Base-by-base conservation (phyloP, 164 flowering plant species). In the Vitis vinifera region DNA sequence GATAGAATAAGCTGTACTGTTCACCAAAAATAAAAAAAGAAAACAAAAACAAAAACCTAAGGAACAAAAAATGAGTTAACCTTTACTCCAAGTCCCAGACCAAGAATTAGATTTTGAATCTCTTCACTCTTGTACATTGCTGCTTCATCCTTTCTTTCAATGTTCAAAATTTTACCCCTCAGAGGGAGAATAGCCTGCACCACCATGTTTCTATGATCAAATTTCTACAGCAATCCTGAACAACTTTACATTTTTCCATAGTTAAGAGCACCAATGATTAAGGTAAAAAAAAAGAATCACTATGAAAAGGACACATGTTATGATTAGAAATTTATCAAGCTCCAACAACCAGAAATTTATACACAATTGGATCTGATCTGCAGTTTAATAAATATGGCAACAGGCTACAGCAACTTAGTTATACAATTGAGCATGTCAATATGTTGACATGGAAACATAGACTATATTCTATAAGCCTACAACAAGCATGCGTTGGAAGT, bases 41-140 rank as follows among this genome's bases (percentile, higher is more conserved):
- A 58, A 29, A 37, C 55, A 52, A 0, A 50, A 76, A 30, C 7
- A 62, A 55, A 48, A 57, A 16, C 11, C 16, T 31, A 2, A 57
- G 3, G 9, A 49, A 65, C 47, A 73, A 47, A 52, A 51, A 57
- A 47, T 9, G 50, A 52, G 4, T 58, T 31, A 59, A 95, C 99
- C 98, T 96, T 96, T 23, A 96, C 94, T 73, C 99, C 99, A 69
- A 93, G 94, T 55, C 98, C 98, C 68, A 96, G 87, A 66, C 73
- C 99, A 76, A 85, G 90, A 74, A 96, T 93, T 29, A 96, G 87
- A 85, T 91, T 91, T 75, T 92, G 94, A 75, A 96, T 89, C 81
- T 93, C 98, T 79, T 96, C 85, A 69, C 92, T 93, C 81, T 93
- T 91, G 80, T 93, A 93, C 97, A 96, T 92, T 9, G 98, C 90